These are phyloP conservation scores for Bullera alba DNA, from an alignment of 768 basidiomycete genomes.

Conservation along the genomic window DNA sequence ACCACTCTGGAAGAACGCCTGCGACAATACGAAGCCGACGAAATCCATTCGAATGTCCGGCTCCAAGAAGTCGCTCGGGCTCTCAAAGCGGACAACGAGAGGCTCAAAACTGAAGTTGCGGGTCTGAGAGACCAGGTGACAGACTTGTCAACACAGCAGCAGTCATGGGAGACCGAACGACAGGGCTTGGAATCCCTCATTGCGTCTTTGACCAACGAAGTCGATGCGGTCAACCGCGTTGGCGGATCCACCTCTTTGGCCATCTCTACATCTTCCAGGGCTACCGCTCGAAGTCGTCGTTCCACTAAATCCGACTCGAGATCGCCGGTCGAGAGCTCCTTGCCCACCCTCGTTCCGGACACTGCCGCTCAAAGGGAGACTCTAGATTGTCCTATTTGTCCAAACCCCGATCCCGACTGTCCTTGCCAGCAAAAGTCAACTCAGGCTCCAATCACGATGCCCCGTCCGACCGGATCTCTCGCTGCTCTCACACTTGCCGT, in stretches of 20 bases:
- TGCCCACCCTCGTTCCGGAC: neutral
- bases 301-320: neutral
- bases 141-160: neutral
- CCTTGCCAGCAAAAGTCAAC: slow-evolving; percentile 28
- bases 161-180: neutral
- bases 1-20: slow-evolving; percentile 34
- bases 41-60: slow-evolving; percentile 41
- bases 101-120: slow-evolving; percentile 24
- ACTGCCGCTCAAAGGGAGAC: neutral
- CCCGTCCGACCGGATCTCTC: slow-evolving; percentile 3
- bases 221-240: neutral
- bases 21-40: slow-evolving; percentile 33
- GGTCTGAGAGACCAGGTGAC: neutral
- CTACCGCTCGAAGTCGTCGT: neutral
- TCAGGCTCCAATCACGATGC: neutral
- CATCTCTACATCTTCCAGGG: neutral
- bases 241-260: neutral
- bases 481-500: neutral
- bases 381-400: slow-evolving; percentile 36
- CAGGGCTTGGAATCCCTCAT: neutral
- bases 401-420: slow-evolving; percentile 40
- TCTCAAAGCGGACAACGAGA: slow-evolving; percentile 33
- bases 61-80: slow-evolving; percentile 39
- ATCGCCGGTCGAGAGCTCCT: neutral
- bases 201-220: neutral